Evolutionary conservation across 1,284 basidiomycete genomes (phyloP).

Genomic region (Tremellales sp.): DNA sequence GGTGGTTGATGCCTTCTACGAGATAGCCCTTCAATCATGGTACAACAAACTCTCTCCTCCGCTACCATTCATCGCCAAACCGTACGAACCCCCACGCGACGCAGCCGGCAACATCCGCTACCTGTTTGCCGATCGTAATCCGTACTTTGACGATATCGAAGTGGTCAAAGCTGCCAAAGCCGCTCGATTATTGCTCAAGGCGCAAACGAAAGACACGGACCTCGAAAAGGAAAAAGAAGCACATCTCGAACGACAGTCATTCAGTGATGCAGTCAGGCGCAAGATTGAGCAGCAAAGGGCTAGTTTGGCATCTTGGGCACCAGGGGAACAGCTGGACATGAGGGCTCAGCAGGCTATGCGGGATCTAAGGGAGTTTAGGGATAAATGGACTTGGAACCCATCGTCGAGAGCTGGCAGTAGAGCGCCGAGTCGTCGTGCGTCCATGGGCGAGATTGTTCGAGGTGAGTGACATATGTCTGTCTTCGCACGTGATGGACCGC

Average conservation of each 20-base stretch:
- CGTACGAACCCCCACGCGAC: slow-evolving; percentile 46
- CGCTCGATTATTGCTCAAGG: slow-evolving; percentile 45
- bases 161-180: slow-evolving; percentile 52
- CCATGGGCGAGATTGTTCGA: not conserved
- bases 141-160: slow-evolving; percentile 52
- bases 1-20: slow-evolving; percentile 68
- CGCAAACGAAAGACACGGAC: slow-evolving; percentile 42
- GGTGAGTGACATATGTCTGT: no score
- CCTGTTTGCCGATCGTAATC: slow-evolving; percentile 56
- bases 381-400: slow-evolving; percentile 23
- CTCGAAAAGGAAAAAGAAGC: slow-evolving; percentile 21
- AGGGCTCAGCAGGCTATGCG: slow-evolving; percentile 39
- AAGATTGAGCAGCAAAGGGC: slow-evolving; percentile 38
- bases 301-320: slow-evolving; percentile 32
- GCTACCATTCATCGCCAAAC: slow-evolving; percentile 54
- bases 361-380: slow-evolving; percentile 36
- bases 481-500: no score
- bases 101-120: slow-evolving; percentile 40
- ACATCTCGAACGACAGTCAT: slow-evolving; percentile 21
- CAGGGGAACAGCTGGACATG: slow-evolving; percentile 37
- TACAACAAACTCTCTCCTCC: slow-evolving; percentile 58
- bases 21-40: slow-evolving; percentile 67
- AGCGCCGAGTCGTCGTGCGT: slow-evolving; percentile 11
- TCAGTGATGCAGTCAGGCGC: slow-evolving; percentile 40
- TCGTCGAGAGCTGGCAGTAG: slow-evolving; percentile 13